Evolutionary conservation across 208 protist genomes (phyloP), one percentile per base, ranked within the genome.

Genomic region (Wallacemonas collosoma): DNA sequence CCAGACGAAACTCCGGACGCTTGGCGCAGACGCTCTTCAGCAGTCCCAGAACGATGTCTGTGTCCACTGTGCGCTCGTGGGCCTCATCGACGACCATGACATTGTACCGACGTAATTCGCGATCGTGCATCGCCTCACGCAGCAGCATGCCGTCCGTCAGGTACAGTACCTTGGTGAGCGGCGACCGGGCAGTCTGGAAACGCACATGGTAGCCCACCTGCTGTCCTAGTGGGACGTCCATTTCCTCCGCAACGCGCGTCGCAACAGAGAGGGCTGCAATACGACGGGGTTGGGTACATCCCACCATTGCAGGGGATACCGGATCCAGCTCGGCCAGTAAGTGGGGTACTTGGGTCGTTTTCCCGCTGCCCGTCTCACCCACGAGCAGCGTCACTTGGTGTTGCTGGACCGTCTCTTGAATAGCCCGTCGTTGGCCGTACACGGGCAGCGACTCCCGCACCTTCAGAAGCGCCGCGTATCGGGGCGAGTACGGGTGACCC

Each of bases 31-130:
- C 62, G 15, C 70, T 81, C 93, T 99, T 99, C 36, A 99, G 79
- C 17, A 99, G 70, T 4, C 98, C 99, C 74, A 99, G 98, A 2
- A 99, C 84, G 5, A 99, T 88, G 80, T 99, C 99, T 5, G 99
- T 99, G 82, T 98, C 83, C 45, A 99, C 93, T 5, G 98, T 99
- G 38, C 99, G 87, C 88, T 99, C 99, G 79, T 99, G 99, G 6
- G 99, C 99, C 86, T 99, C 99, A 82, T 99, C 99, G 0, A 99
- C 90, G 48, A 99, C 98, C 43, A 99, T 90, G 2, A 98, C 89
- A 55, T 85, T 87, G 87, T 99, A 99, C 26, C 88, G 66, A 5
- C 17, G 60, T 2, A 99, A 72, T n/a, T 94, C 64, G 6, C 83
- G 71, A 76, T 99, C 99, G 26, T 87, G 66, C 39, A 99, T 79